These are phyloP conservation scores for Talaromyces pinophilus DNA, from an alignment of 2,329 filamentous ascomycete genomes.

Conservation along the genomic window DNA sequence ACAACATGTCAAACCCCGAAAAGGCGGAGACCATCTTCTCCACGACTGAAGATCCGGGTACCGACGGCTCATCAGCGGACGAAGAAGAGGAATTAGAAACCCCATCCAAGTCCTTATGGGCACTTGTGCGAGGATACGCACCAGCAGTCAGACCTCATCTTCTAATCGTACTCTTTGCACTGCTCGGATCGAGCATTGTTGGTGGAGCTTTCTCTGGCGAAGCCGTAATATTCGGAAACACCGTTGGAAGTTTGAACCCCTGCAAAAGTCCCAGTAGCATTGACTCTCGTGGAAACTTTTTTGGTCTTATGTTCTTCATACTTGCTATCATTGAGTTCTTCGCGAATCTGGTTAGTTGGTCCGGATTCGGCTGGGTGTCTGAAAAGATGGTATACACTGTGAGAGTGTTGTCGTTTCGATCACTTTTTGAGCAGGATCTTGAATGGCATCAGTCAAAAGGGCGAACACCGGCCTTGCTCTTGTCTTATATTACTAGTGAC, in stretches of 20 bases:
- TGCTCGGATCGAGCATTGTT: slow-evolving; percentile 56
- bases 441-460: slow-evolving; percentile 70
- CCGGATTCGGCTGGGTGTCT: slow-evolving; percentile 59
- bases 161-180: slow-evolving; percentile 49
- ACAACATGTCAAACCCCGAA: background rate
- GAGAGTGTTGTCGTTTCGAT: slow-evolving; percentile 64
- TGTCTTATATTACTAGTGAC: slow-evolving; percentile 70
- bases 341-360: slow-evolving; percentile 63
- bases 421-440: slow-evolving; percentile 65
- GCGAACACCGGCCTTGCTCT: slow-evolving; percentile 61
- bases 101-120: slow-evolving; percentile 33
- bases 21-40: slow-evolving; percentile 4
- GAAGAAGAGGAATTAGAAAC: slow-evolving; percentile 33
- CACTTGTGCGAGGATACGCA: slow-evolving; percentile 32
- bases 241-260: slow-evolving; percentile 58
- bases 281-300: slow-evolving; percentile 54
- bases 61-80: slow-evolving; percentile 25
- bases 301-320: slow-evolving; percentile 61
- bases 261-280: slow-evolving; percentile 55
- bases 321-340: slow-evolving; percentile 62
- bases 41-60: slow-evolving; percentile 15
- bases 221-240: slow-evolving; percentile 62
- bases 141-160: slow-evolving; percentile 45
- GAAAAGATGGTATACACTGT: slow-evolving; percentile 67
- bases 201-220: slow-evolving; percentile 60